Base-by-base conservation (phyloP, 768 basidiomycete species). In the Tylopilus plumbeoviolaceoides region DNA sequence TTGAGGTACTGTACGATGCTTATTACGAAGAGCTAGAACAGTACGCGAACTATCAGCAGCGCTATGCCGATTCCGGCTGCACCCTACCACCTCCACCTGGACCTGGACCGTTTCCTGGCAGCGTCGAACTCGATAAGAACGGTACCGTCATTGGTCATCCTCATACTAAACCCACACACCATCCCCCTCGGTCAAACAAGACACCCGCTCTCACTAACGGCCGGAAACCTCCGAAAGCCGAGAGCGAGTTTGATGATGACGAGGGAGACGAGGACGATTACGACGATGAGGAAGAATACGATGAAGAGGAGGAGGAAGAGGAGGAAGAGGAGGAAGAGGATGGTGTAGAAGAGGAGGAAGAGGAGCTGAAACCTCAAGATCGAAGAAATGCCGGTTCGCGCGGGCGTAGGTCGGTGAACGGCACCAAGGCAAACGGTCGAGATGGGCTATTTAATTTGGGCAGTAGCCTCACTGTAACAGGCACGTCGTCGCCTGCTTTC, bases 21-120 rank as follows among this genome's bases (percentile, higher is more conserved):
- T 99, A 98, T 83, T 98, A 98, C 84, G 92, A 97, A 73, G 95
- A 98, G 81, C 87, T 99, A 79, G 92, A 97, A 81, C 87, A 89
- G 78, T 98, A 98, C 83, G 97, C 95, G 73, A 89, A 91, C 75
- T 89, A 91, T 77, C 92, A 95, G 81, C 90, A 93, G 82, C 91
- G 86, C 74, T 94, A 93, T 77, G 89, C 91, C 64, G 84, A 84
- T 63, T 93, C 90, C 59, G 89, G 91, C 64, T 89, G 92, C 57
- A 89, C 85, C 38, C 79, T 94, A 63, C 85, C 93, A 59, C 91
- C 93, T 49, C 95, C 95, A 30, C 91, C 89, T 42, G 95, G 95
- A 14, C 95, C 97, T 8, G 95, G 97, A 27, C 97, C 97, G 6
- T 98, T 98, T 76, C 97, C 97, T 35, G 97, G 97, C 54, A 92